Percentiles rank a stretch among this genome's conserved stretches.
phyloP scores from a whole-genome alignment of 1,139 yeast species.

The Suhomyces panamericanus region DNA sequence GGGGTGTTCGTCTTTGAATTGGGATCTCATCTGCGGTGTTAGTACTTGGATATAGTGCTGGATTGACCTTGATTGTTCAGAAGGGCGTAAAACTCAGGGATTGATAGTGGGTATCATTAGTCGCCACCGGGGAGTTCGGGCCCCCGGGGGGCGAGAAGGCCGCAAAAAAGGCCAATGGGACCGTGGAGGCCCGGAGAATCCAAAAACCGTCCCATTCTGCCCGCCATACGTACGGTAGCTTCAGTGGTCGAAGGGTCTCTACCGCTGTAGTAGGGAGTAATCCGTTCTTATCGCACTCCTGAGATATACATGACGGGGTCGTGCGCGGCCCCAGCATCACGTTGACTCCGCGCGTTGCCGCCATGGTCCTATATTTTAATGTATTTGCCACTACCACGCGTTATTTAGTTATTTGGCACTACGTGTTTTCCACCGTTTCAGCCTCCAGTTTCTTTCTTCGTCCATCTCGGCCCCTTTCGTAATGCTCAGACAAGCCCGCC shows the following conservation, averaged over 20 bases:
- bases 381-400: too few relatives aligned
- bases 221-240: conserved; percentile 6
- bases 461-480: not conserved
- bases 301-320: conserved; percentile 12
- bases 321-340: conserved; percentile 6
- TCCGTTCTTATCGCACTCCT: conserved; percentile 13
- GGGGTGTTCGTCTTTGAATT: conserved; percentile 89
- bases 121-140: not conserved
- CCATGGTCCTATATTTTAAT: not conserved
- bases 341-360: conserved; percentile 1
- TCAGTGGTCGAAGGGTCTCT: conserved; percentile 1
- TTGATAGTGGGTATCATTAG: not conserved
- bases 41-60: conserved; percentile 5
- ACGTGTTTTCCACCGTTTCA: conserved; percentile 2
- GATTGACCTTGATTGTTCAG: too few relatives aligned
- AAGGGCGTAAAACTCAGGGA: too few relatives aligned
- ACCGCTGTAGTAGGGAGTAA: conserved; percentile 8
- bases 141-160: not conserved
- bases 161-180: not conserved
- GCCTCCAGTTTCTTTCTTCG: not conserved
- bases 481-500: conserved; percentile 38
- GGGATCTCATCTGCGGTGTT: conserved; percentile 65
- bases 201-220: too few relatives aligned
- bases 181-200: not conserved
- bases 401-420: not conserved